Base-by-base conservation (phyloP, 2,329 filamentous ascomycete genomes). In the Phialophora chinensis region DNA sequence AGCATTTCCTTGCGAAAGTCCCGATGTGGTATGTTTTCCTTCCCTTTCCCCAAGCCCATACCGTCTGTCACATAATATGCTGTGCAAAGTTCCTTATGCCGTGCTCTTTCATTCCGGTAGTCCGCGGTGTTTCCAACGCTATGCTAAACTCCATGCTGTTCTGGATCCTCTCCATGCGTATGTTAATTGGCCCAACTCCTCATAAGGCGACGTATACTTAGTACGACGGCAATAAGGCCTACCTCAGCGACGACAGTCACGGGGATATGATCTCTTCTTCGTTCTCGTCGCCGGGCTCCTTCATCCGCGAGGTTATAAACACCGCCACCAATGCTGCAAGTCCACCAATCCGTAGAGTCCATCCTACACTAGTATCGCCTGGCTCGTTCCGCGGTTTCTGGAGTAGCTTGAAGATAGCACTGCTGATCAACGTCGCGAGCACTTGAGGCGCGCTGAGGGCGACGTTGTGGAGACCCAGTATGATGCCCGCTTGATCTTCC, bases 401-500 rank as follows among this genome's bases (percentile, higher is more conserved):
- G 74, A 94, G 86, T 49, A 90, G 81, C 75, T 88, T 89, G 81
- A 98, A 98, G 69, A 98, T 91, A 66, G 90, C 82, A 74, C 90
- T 93, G 66, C 91, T 94, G 27, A 91, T 88, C 31, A 97, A 80
- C 5, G 93, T 97, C 11, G 94, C 93, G 62, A 97, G 85, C 67
- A 97, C 93, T 76, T 98, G 94, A 1, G 94, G 94, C 4, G 92
- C 89, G 0, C 93, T 92, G 72, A 98, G 91, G 17, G 93, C 90
- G 80, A 98, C 94, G 77, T 98, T 98, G 82, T 98, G 94, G 62
- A 98, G 93, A 8, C 94, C 94, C 1, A 98, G 85, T 53, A 98
- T 92, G 49, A 97, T 91, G 50, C 94, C 93, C 4, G 93, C 92
- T 75, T 95, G 90, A 73, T 93, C 91, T 1, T 87, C 83, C 47